A percentile compares a stretch with the other conserved stretches of the same genome.
phyloP scores from a whole-genome alignment of 2,329 filamentous ascomycete genomes.

The Neophaeococcomyces aloes region DNA sequence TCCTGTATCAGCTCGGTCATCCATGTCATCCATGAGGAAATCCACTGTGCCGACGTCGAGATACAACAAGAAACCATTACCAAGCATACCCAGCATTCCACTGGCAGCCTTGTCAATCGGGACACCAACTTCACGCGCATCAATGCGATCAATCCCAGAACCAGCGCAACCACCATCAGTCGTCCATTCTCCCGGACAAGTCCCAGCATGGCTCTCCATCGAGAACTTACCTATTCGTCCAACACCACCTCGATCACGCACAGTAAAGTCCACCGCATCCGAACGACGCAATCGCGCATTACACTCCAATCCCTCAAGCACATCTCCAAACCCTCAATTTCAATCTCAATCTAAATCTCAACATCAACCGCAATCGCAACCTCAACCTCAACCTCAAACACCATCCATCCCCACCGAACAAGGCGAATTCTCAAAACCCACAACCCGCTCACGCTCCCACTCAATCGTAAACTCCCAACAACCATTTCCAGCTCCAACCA shows the following conservation, averaged over 20 bases:
- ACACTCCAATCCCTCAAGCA: conserved; percentile 19
- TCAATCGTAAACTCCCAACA: conserved; percentile 6
- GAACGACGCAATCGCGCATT: conserved; percentile 17
- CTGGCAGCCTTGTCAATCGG: background rate
- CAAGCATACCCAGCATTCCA: background rate
- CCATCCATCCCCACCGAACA: too few species aligned
- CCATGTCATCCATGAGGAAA: conserved; percentile 12
- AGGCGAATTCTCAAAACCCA: too few species aligned
- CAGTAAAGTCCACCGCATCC: conserved; percentile 17
- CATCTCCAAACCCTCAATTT: conserved; percentile 12
- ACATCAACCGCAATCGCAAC: too few species aligned
- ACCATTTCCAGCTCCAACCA: conserved; percentile 2
- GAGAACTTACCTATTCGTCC: too few species aligned
- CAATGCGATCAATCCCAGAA: too few species aligned
- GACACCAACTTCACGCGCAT: too few species aligned
- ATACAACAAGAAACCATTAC: conserved; percentile 20
- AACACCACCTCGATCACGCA: conserved; percentile 9
- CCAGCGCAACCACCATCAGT: too few species aligned
- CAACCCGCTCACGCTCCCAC: conserved; percentile 1
- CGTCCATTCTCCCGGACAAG: too few species aligned
- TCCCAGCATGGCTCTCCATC: too few species aligned
- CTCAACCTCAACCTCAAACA: too few species aligned
- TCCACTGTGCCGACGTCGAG: conserved; percentile 19
- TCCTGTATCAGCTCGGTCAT: conserved; percentile 12
- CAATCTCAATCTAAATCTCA: too few species aligned